Conservation (phyloP, 495 filamentous ascomycete species). For the Aspergillus homomorphus region DNA sequence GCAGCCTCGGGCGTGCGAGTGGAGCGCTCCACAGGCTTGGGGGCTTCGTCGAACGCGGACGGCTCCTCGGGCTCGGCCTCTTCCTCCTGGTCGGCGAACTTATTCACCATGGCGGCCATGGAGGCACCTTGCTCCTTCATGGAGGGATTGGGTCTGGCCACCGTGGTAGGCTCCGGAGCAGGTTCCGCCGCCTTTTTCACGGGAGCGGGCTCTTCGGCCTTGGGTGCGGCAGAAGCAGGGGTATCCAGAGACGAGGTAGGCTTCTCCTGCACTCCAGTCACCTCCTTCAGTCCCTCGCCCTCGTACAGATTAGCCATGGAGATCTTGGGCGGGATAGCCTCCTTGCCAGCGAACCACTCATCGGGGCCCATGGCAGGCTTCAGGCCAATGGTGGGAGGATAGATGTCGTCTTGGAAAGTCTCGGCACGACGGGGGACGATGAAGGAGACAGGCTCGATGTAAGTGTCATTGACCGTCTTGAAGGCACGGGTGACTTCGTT, state of each 20-base stretch:
- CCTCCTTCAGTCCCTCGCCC: constrained; percentile 70
- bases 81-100: constrained; percentile 74
- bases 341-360: constrained; percentile 86
- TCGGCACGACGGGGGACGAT: constrained; percentile 94
- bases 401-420: constrained; percentile 96
- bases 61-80: constrained; percentile 58
- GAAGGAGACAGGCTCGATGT: constrained; percentile 96
- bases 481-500: constrained; percentile 94
- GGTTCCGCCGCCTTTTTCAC: constrained; percentile 36
- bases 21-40: constrained; percentile 59
- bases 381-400: constrained; percentile 72
- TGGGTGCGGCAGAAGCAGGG: constrained; percentile 46
- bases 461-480: constrained; percentile 92
- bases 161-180: constrained; percentile 35
- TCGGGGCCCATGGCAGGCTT: constrained; percentile 74
- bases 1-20: constrained; percentile 27
- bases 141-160: constrained; percentile 57
- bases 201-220: constrained; percentile 50
- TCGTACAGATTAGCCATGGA: constrained; percentile 90
- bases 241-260: constrained; percentile 44
- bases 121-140: constrained; percentile 82
- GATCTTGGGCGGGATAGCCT: constrained; percentile 81
- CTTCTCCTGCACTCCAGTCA: constrained; percentile 64
- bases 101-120: constrained; percentile 77
- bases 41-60: constrained; percentile 79